Evolutionary conservation across 352 stramenopile species (phyloP).

Genomic region (Phytopythium vexans): DNA sequence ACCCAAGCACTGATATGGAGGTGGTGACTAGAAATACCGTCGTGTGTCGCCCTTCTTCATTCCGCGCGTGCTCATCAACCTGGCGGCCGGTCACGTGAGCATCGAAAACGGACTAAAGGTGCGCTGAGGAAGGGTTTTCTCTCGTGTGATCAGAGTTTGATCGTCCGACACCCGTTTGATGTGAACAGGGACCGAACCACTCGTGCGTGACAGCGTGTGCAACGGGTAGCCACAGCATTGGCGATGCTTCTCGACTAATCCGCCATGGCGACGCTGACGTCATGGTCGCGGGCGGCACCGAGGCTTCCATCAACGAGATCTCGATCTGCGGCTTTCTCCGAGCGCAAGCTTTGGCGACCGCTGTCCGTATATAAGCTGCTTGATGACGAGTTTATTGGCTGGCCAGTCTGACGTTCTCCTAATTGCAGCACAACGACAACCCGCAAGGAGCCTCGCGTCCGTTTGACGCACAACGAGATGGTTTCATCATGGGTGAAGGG

Average conservation of each 20-base stretch:
- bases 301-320: constrained; percentile 94
- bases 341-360: constrained; percentile 93
- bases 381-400: not conserved
- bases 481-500: constrained; percentile 96
- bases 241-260: constrained; percentile 92
- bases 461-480: constrained; percentile 94
- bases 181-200: constrained; percentile 92
- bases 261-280: constrained; percentile 89
- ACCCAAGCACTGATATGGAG: no score
- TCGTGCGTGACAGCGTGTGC: constrained; percentile 96
- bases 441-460: constrained; percentile 89
- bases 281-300: constrained; percentile 96
- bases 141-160: not conserved
- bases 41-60: constrained; percentile 94
- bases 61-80: constrained; percentile 91
- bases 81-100: constrained; percentile 90
- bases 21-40: constrained; percentile 65
- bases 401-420: not conserved
- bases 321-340: constrained; percentile 93
- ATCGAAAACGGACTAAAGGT: constrained; percentile 90
- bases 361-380: constrained; percentile 28
- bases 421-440: constrained; percentile 90
- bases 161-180: not conserved
- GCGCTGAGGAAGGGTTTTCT: not conserved
- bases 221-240: constrained; percentile 95